Percentiles rank a stretch among this genome's conserved stretches.
phyloP scores from a whole-genome alignment of 2,329 filamentous ascomycete species.

The Epichloe bromicola region DNA sequence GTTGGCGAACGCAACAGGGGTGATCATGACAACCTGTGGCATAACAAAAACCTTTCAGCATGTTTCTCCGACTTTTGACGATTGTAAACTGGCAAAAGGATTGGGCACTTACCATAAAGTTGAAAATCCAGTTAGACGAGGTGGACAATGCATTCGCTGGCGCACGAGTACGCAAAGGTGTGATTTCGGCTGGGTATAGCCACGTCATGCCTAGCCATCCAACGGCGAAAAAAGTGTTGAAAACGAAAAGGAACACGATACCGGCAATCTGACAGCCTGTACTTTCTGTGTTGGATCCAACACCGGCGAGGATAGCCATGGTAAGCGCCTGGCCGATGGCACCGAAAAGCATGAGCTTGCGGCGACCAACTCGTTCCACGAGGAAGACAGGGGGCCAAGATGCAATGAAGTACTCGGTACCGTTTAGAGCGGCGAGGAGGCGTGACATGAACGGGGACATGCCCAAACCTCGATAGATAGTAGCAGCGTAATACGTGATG shows the following conservation, averaged over 20 bases:
- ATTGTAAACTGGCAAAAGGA: no score
- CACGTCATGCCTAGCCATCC: constrained; percentile 48
- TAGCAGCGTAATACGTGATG: constrained; percentile 49
- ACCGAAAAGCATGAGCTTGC: constrained; percentile 60
- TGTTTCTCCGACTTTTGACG: background rate
- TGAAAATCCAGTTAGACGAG: constrained; percentile 48
- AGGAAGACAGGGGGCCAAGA: constrained; percentile 49
- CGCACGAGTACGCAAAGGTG: constrained; percentile 53
- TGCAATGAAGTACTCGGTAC: constrained; percentile 44
- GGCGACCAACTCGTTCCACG: constrained; percentile 53
- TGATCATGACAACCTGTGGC: constrained; percentile 44
- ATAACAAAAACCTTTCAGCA: background rate
- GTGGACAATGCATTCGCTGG: constrained; percentile 45
- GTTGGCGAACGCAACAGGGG: constrained; percentile 42
- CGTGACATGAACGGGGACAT: constrained; percentile 42
- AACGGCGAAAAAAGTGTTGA: constrained; percentile 43
- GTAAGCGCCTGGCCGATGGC: constrained; percentile 45
- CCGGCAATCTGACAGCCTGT: constrained; percentile 43
- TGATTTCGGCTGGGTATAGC: constrained; percentile 55
- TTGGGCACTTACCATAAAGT: constrained; percentile 33
- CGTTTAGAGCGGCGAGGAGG: constrained; percentile 34
- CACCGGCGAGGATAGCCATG: constrained; percentile 49
- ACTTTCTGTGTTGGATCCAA: constrained; percentile 38
- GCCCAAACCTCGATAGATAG: constrained; percentile 43
- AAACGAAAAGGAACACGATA: constrained; percentile 53